A percentile compares a stretch with the other conserved stretches of the same genome.
Evolutionary conservation across 257 asterid species (phyloP).

Genomic region (Nicotiana noctiflora): DNA sequence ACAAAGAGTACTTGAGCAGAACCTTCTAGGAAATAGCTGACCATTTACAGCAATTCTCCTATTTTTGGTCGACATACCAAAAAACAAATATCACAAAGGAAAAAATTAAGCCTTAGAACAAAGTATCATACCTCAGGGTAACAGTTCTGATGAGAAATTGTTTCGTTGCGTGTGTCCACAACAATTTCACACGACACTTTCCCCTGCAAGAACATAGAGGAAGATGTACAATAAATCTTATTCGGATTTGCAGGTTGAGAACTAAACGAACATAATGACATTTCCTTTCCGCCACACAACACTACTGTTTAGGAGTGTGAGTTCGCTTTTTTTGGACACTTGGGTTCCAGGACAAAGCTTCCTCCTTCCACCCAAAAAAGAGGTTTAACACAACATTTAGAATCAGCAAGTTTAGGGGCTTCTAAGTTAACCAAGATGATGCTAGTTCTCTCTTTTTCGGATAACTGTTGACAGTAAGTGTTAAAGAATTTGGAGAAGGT

Average conservation of each 20-base stretch:
- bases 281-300: not conserved
- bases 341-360: not conserved
- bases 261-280: not conserved
- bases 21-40: slow-evolving; percentile 5
- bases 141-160: slow-evolving; percentile 35
- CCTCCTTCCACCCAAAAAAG: not conserved
- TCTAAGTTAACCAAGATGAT: not conserved
- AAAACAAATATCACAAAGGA: not conserved
- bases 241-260: not conserved
- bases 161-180: slow-evolving; percentile 28
- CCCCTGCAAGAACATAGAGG: slow-evolving; percentile 17
- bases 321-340: not conserved
- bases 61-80: not conserved
- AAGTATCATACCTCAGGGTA: slow-evolving; percentile 34
- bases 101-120: not conserved
- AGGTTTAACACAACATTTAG: not conserved
- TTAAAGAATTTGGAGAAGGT: not conserved
- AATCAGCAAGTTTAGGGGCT: not conserved
- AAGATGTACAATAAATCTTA: not conserved
- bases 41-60: not conserved
- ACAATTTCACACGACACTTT: slow-evolving; percentile 35
- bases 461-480: too few species aligned
- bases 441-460: not conserved
- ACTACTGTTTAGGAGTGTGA: not conserved
- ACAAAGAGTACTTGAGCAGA: slow-evolving; percentile 7